phyloP scores from a whole-genome alignment of 179 eudicot species.

The Corrigiola litoralis region DNA sequence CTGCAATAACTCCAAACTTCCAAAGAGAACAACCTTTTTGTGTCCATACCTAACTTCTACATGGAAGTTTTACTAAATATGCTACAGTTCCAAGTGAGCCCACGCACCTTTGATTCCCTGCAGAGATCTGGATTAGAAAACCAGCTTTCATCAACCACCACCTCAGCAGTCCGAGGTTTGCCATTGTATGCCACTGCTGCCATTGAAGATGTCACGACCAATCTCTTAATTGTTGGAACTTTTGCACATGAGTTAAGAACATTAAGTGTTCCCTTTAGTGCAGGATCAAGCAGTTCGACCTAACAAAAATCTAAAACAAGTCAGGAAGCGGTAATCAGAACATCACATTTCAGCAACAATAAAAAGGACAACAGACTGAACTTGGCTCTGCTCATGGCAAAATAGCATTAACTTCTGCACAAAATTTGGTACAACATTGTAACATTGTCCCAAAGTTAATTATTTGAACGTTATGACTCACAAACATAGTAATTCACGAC shows the following conservation, averaged over 20 bases:
- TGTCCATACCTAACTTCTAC: background rate
- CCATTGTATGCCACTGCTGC: conserved; percentile 46
- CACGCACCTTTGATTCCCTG: conserved; percentile 30
- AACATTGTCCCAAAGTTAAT: too few relatives aligned
- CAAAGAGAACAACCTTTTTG: too few relatives aligned
- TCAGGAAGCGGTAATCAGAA: background rate
- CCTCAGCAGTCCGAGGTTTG: conserved; percentile 45
- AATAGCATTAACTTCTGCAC: too few relatives aligned
- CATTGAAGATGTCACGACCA: conserved; percentile 51
- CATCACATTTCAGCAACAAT: background rate
- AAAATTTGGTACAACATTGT: too few relatives aligned
- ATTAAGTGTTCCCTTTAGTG: conserved; percentile 58
- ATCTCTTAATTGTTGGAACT: conserved; percentile 45
- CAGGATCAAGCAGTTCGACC: conserved; percentile 57
- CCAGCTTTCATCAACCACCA: conserved; percentile 53
- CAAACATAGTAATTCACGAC: too few relatives aligned
- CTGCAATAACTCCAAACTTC: too few relatives aligned
- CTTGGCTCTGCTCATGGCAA: too few relatives aligned
- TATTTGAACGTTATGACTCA: too few relatives aligned
- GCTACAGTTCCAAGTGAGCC: background rate
- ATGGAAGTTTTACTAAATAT: background rate
- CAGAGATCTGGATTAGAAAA: conserved; percentile 40
- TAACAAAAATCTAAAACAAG: conserved; percentile 1
- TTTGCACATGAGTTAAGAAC: conserved; percentile 50
- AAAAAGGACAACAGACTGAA: too few relatives aligned